These are phyloP conservation scores for Clavaria fumosa DNA, from an alignment of 768 basidiomycete species.

Conservation along the genomic window DNA sequence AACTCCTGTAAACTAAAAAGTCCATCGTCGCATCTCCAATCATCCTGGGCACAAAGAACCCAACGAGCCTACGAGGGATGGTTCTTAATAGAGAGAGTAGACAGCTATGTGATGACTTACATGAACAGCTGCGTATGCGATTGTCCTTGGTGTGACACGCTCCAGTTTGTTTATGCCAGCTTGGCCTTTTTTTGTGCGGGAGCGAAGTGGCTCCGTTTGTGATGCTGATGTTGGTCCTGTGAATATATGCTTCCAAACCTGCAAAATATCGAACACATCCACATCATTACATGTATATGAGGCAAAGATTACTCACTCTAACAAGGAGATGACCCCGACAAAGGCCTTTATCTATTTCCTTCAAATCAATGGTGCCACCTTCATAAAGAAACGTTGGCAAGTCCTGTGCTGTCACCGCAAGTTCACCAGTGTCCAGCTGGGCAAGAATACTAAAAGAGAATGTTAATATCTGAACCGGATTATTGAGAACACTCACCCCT, in stretches of 20 bases:
- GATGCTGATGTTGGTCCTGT: conserved; percentile 7
- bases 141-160: conserved; percentile 3
- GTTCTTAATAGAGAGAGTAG: not conserved
- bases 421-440: not conserved
- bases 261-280: not conserved
- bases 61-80: conserved; percentile 2
- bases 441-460: conserved; percentile 1
- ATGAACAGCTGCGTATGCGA: conserved; percentile 9
- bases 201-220: not conserved
- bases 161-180: conserved; percentile 6
- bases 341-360: conserved; percentile 5
- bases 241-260: conserved; percentile 9
- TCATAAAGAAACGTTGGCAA: conserved; percentile 1
- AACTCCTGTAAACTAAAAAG: conserved; percentile 5
- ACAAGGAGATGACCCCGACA: conserved; percentile 5
- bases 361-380: conserved; percentile 1
- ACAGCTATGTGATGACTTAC: conserved; percentile 3
- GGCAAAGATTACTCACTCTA: conserved; percentile 3
- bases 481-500: not conserved
- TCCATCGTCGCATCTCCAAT: conserved; percentile 7
- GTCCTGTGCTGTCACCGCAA: not conserved
- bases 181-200: conserved; percentile 4
- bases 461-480: not conserved
- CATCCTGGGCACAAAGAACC: conserved; percentile 7
- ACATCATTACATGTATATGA: not conserved